Conservation (phyloP, 805 yeast genomes). For the Isabelozyma pseudorhagii region DNA sequence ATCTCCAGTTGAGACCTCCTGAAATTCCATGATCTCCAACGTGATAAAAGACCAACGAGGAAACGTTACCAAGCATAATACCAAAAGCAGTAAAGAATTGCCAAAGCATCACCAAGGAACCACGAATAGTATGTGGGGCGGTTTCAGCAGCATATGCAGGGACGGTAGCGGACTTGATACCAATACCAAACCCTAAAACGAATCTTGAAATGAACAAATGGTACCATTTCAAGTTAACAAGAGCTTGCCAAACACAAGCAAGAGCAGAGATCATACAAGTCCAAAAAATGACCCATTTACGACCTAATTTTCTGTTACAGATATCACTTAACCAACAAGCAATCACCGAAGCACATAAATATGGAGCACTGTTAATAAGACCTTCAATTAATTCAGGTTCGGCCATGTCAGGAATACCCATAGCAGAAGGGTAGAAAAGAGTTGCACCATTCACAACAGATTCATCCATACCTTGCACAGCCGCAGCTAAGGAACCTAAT, state of each 20-base stretch:
- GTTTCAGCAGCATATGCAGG: constrained; percentile 68
- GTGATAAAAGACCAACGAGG: constrained; percentile 56
- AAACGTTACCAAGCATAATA: constrained; percentile 62
- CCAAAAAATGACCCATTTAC: constrained; percentile 59
- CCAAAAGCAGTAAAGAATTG: constrained; percentile 77
- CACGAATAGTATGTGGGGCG: constrained; percentile 56
- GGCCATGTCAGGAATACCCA: constrained; percentile 44
- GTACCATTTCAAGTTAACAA: constrained; percentile 58
- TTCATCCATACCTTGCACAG: constrained; percentile 77
- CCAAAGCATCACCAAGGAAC: constrained; percentile 69
- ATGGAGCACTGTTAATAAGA: constrained; percentile 63
- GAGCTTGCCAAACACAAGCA: constrained; percentile 69
- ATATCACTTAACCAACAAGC: constrained; percentile 62
- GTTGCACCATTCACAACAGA: constrained; percentile 69
- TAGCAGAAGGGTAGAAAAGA: constrained; percentile 51
- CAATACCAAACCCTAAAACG: constrained; percentile 60
- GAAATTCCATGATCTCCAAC: constrained; percentile 47
- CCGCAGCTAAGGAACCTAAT: constrained; percentile 64
- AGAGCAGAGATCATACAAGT: constrained; percentile 56
- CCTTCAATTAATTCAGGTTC: constrained; percentile 59
- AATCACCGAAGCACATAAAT: constrained; percentile 53
- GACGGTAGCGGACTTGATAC: constrained; percentile 64
- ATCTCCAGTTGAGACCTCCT: constrained; percentile 53
- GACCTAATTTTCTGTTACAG: constrained; percentile 50
- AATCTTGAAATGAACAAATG: constrained; percentile 57